These are phyloP conservation scores for Pseudognaphalium luteoalbum DNA, from an alignment of 129 eudicot species.

Conservation along the genomic window DNA sequence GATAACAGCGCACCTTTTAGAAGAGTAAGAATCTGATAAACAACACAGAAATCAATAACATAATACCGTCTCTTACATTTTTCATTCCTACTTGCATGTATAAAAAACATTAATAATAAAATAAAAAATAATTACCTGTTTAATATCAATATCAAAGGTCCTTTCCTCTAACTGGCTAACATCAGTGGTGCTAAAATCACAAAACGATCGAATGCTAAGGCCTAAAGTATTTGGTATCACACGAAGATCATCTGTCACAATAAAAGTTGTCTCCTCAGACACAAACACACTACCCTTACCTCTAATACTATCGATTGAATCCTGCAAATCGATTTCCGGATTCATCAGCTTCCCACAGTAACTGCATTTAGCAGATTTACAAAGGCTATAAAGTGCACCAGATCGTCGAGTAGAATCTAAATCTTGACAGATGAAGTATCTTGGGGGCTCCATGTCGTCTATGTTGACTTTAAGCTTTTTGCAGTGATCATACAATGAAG, in stretches of 20 bases:
- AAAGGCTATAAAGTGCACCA: background rate
- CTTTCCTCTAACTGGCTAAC: slow-evolving; percentile 14
- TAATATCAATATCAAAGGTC: background rate
- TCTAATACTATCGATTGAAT: background rate
- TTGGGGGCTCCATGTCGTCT: background rate
- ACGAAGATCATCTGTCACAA: slow-evolving; percentile 27
- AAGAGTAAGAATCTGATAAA: slow-evolving; percentile 11
- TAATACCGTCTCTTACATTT: too few species aligned
- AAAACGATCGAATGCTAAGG: background rate
- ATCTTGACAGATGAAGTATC: background rate
- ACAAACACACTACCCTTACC: slow-evolving; percentile 30
- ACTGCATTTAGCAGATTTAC: slow-evolving; percentile 13
- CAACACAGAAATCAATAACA: background rate
- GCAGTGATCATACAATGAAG: background rate
- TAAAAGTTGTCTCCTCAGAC: slow-evolving; percentile 8
- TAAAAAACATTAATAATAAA: too few species aligned
- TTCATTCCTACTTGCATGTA: too few species aligned
- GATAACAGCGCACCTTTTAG: background rate
- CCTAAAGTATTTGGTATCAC: slow-evolving; percentile 10
- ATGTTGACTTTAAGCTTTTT: background rate
- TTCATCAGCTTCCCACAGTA: slow-evolving; percentile 11
- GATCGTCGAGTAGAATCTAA: background rate
- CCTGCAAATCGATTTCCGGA: background rate
- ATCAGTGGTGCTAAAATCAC: slow-evolving; percentile 20
- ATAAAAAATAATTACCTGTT: slow-evolving; percentile 1